phyloP scores from a whole-genome alignment of 2,329 filamentous ascomycete species.

The Sporothrix luriei region DNA sequence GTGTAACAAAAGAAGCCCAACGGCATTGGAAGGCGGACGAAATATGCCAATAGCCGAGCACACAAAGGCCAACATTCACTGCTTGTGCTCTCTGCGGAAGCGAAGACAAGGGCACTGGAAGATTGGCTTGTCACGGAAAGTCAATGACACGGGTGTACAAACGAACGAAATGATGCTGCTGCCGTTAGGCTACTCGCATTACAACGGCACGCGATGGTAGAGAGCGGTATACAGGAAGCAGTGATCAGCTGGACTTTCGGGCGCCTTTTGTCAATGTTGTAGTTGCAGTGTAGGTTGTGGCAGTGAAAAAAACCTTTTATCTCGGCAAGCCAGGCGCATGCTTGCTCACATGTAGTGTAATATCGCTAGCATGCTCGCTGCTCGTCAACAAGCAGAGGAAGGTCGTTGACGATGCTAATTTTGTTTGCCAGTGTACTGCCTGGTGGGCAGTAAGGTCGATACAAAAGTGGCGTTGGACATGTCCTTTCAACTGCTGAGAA shows the following conservation, averaged over 20 bases:
- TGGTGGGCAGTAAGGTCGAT: background rate
- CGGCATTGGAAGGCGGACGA: background rate
- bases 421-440: background rate
- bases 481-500: background rate
- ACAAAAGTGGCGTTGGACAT: background rate
- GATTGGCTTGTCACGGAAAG: background rate
- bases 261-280: background rate
- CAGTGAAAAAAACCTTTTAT: background rate
- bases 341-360: conserved; percentile 21
- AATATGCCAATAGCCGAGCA: conserved; percentile 14
- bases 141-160: background rate
- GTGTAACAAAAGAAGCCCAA: conserved; percentile 16
- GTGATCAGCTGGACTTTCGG: background rate
- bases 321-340: conserved; percentile 15
- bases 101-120: conserved; percentile 1
- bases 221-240: conserved; percentile 1
- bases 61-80: background rate
- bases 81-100: background rate
- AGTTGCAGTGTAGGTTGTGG: background rate
- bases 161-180: background rate
- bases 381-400: background rate
- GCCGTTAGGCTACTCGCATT: conserved; percentile 9
- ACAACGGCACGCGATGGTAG: background rate
- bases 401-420: background rate
- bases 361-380: conserved; percentile 2